Evolutionary conservation across 2,329 filamentous ascomycete species (phyloP), one percentile per base, ranked within the genome.

Genomic region (Graphilbum ipis-grandicollis): DNA sequence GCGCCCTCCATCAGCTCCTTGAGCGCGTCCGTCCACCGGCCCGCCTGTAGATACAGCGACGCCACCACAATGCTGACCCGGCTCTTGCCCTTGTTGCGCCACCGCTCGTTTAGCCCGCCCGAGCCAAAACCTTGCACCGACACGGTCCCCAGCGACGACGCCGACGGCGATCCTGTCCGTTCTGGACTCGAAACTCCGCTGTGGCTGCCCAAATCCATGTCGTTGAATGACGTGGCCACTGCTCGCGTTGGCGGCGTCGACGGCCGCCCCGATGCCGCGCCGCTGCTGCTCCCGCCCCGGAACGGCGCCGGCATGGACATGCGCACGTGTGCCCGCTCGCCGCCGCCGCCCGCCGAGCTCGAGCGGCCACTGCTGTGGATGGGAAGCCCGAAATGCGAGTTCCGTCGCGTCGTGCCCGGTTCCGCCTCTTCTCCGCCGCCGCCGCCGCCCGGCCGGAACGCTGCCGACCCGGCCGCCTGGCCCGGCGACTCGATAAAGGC

Each of bases 11-110:
- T 65, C 18, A 94, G 68, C 51, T 93, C 83, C 52, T 74, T 79
- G 33, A 96, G 56, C 8, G 88, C 86, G 57, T 96, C 86, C 34
- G 67, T 71, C 85, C 90, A 94, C 43, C 85, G 74, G 19, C 90
- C 90, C 37, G 84, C 80, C 55, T 86, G 80, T 46, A 98, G 70
- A 53, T 88, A 92, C 45, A 94, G 64, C 14, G 80, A 84, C 1
- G 83, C 88, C 46, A 93, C 66, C 9, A 93, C 70, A 39, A 94
- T 76, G 18, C 74, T 73, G 13, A 82, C 69, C 38, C 88, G 75
- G 21, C 80, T 79, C 53, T 80, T 86, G 22, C 83, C 83, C 52
- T 83, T 84, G 46, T 78, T 77, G 43, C 83, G 76, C 52, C 75
- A 80, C 43, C 79, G 67, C 50, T 93, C 84, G 45, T 77, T 79